Conservation (phyloP, 345 rosid species). For the Gossypium australe region DNA sequence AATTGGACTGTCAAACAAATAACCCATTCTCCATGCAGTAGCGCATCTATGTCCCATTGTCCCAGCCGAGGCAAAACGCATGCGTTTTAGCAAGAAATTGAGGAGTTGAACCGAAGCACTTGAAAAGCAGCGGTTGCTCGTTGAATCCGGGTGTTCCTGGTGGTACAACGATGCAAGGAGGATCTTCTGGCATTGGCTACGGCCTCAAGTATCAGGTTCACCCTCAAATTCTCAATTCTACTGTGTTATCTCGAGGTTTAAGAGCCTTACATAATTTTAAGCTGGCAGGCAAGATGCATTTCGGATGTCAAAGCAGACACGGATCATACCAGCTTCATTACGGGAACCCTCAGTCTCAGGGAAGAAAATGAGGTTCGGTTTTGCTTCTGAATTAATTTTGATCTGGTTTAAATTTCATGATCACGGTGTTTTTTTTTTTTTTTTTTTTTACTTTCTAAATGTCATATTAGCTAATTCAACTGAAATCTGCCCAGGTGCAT, state of each 20-base stretch:
- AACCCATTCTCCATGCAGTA: not conserved
- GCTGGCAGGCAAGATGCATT: slow-evolving; percentile 77
- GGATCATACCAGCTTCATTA: slow-evolving; percentile 89
- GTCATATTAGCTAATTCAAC: not conserved
- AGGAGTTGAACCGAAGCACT: not conserved
- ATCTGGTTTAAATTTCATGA: slow-evolving; percentile 1
- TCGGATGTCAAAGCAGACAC: slow-evolving; percentile 91
- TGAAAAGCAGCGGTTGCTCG: not conserved
- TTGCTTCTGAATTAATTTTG: not conserved
- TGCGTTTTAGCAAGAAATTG: not conserved
- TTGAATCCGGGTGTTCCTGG: not conserved
- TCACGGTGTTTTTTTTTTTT: not conserved
- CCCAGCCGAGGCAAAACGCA: not conserved
- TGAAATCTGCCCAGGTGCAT: slow-evolving; percentile 57
- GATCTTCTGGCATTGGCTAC: slow-evolving; percentile 77
- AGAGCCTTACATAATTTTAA: slow-evolving; percentile 1
- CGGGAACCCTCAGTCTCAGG: slow-evolving; percentile 84
- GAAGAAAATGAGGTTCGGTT: slow-evolving; percentile 96
- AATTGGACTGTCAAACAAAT: not conserved
- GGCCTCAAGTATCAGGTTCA: slow-evolving; percentile 88
- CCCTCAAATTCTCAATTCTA: not conserved
- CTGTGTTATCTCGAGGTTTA: not conserved
- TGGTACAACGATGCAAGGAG: slow-evolving; percentile 36
- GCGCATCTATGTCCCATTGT: not conserved
- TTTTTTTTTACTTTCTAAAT: not conserved